These are phyloP conservation scores for Phyllosticta citriasiana DNA, from an alignment of 2,329 filamentous ascomycete species.

Conservation along the genomic window DNA sequence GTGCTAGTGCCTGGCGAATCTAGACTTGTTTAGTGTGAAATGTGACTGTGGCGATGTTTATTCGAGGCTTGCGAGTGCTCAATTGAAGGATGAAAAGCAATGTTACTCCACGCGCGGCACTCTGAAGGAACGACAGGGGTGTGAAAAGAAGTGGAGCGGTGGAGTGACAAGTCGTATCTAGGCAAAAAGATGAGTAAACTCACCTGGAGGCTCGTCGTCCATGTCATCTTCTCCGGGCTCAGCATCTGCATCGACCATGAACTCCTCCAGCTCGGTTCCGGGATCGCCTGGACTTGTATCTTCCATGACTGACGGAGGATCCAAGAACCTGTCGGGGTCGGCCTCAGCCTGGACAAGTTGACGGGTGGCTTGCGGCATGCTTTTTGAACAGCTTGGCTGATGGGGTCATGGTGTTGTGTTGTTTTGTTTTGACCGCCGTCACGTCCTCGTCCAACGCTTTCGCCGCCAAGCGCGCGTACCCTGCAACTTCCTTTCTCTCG, in stretches of 20 bases:
- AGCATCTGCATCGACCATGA: constrained; percentile 17
- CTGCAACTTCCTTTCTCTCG: neutral
- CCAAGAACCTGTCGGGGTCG: constrained; percentile 11
- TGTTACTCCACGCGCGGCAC: neutral
- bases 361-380: constrained; percentile 22
- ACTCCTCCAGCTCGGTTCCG: constrained; percentile 1
- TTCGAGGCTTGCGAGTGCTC: neutral
- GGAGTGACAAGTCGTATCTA: neutral
- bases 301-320: constrained; percentile 8
- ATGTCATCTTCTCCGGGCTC: constrained; percentile 19
- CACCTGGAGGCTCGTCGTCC: constrained; percentile 13
- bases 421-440: constrained; percentile 8
- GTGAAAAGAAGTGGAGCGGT: neutral
- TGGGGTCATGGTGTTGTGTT: neutral
- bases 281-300: constrained; percentile 4
- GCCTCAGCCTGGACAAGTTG: constrained; percentile 16
- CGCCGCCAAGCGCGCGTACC: neutral
- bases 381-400: neutral
- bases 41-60: neutral
- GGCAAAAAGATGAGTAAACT: neutral
- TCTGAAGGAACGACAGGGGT: neutral
- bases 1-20: neutral
- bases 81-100: neutral
- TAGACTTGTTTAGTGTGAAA: neutral
- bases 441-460: neutral